Conservation (phyloP, 805 yeast species). For the Ogataea paradorogensis region DNA sequence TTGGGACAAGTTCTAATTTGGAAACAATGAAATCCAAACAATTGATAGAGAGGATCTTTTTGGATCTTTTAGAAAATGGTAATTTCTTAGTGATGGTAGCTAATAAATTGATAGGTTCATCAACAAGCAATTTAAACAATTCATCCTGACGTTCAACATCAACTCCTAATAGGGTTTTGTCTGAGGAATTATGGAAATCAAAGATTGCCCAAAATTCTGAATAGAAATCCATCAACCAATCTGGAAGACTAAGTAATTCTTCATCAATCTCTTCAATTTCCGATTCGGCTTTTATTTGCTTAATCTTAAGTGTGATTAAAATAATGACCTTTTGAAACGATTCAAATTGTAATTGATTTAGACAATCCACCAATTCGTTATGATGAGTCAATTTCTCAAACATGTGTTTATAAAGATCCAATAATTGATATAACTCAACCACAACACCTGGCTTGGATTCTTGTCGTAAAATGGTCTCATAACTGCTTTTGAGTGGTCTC, state of each 20-base stretch:
- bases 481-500: conserved; percentile 56
- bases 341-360: conserved; percentile 34
- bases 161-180: conserved; percentile 42
- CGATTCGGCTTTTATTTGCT: conserved; percentile 28
- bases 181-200: conserved; percentile 35
- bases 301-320: conserved; percentile 38
- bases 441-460: conserved; percentile 57
- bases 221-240: conserved; percentile 71
- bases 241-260: conserved; percentile 71
- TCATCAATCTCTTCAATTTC: conserved; percentile 38
- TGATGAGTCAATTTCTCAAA: conserved; percentile 44
- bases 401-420: conserved; percentile 71
- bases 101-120: conserved; percentile 44
- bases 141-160: conserved; percentile 33
- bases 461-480: conserved; percentile 66
- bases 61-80: conserved; percentile 27
- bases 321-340: conserved; percentile 39
- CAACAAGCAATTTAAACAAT: conserved; percentile 43
- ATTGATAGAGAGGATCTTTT: conserved; percentile 50
- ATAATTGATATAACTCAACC: conserved; percentile 56
- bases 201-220: conserved; percentile 58
- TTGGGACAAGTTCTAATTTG: conserved; percentile 46
- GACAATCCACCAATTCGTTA: conserved; percentile 23
- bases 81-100: conserved; percentile 22
- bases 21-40: conserved; percentile 57